Base-by-base conservation (phyloP, 2,329 filamentous ascomycete genomes). In the Fusarium setosum region DNA sequence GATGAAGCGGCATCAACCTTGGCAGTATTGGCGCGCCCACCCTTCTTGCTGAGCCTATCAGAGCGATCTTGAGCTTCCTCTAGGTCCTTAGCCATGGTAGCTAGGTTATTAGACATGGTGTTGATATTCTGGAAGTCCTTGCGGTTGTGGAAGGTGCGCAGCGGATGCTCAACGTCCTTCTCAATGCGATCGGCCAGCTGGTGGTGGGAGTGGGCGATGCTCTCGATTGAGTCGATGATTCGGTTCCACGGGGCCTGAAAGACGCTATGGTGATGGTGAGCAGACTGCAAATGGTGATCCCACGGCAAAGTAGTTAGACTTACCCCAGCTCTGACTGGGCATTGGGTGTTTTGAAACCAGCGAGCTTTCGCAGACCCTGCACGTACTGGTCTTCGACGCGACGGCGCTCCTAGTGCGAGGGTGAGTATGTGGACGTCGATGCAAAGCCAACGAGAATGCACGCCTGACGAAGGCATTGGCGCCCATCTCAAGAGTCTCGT, bases 181-280 rank as follows among this genome's bases (percentile, higher is more conserved):
- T 97, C 93, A 77, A 99, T 92, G 74, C 91, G 91, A 66, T 89
- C 84, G 59, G 93, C 90, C 63, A 97, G 90, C 32, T 88, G 84
- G 72, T 92, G 88, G 80, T 99, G 96, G 24, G 94, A 93, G 63
- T 90, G 86, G 60, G 96, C 95, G 66, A 96, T 87, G 61, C 89
- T 85, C 68, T 96, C 92, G 73, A 92, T 90, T 40, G 94, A 90
- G 70, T 88, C 87, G 63, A 96, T 83, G 67, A 99, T 92, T 76
- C 91, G 93, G 76, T 92, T 90, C 96, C 96, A 99, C 75, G 96
- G 93, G 56, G 88, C 83, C 68, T 94, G 90, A 77, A 99, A 98
- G 69, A 97, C 89, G 65, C 96, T 98, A 77, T 41, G 47, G 6
- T n/a, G 49, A 53, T 29, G 51, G 65, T 73, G 44, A 74, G 62